Base-by-base conservation (phyloP, 768 basidiomycete genomes). In the Scleroderma bovista region DNA sequence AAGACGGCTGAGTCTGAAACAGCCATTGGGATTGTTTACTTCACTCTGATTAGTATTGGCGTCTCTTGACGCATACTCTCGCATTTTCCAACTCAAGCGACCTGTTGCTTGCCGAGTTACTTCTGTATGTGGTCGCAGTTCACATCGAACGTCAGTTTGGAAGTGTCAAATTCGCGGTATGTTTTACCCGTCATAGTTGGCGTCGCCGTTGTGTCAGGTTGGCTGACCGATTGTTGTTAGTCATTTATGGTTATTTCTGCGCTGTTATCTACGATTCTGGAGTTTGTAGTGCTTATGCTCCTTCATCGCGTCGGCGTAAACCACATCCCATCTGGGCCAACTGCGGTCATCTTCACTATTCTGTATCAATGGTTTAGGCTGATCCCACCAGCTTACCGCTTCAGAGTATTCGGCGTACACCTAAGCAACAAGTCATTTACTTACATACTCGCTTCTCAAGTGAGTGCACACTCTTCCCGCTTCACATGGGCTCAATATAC, bases 61-160 rank as follows among this genome's bases (percentile, higher is more conserved):
- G 93, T 26, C 73, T 96, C 17, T 60, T 79, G 16, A 68, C 75
- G 10, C 86, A 93, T 64, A 86, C 88, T 53, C 54, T 89, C 16
- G 85, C 81, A 2, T 95, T 86, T 63, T 75, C 83, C 8, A 95
- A 83, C 63, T 95, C 91, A 0, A 87, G 87, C 48, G 91, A 95
- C 60, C 75, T 97, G 31, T 76, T 96, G 50, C 64, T 96, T 38
- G 82, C 80, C 1, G 81, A 86, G 52, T 56, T 95, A 22, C 51
- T 93, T 5, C 67, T 95, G 1, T 93, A 84, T 68, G 81, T 82
- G 59, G 73, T 81, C 17, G 81, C 78, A 2, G 64, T 89, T 2
- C 77, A 76, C 22, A 75, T 95, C 26, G 94, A 97, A 60, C 79
- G 94, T 47, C 80, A 82, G 37, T 96, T 92, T 60, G 93, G 94